phyloP scores from a whole-genome alignment of 176 grass and related monocot genomes.

The Tuctoria greenei region DNA sequence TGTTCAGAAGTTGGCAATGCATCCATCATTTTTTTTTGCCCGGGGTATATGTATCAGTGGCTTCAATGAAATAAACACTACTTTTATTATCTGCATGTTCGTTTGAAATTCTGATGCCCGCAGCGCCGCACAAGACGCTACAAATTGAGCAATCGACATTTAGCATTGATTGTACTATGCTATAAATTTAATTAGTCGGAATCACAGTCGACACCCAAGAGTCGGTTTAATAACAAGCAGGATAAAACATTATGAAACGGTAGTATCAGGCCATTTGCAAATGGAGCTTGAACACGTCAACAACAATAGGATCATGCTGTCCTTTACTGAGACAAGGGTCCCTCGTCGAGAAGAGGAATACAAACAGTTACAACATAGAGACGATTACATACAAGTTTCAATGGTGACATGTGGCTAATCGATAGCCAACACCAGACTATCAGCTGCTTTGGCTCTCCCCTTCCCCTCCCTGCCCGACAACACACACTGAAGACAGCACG shows the following conservation, averaged over 20 bases:
- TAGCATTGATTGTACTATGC: background rate
- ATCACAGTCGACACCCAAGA: background rate
- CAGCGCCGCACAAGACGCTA: too few species aligned
- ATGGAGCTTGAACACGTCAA: background rate
- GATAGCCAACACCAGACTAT: background rate
- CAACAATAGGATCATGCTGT: background rate
- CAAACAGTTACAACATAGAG: background rate
- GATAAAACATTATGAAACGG: background rate
- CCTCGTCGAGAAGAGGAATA: background rate
- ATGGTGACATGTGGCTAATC: background rate
- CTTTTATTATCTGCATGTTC: background rate
- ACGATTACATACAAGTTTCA: conserved; percentile 27
- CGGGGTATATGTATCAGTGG: background rate
- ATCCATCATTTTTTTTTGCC: background rate
- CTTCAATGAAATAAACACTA: background rate
- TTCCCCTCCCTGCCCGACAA: conserved; percentile 33
- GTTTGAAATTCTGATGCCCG: background rate
- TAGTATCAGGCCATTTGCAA: background rate
- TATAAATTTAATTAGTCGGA: background rate
- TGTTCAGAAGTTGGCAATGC: conserved; percentile 22
- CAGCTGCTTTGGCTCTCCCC: conserved; percentile 33
- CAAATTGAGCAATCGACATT: background rate
- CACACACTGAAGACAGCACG: conserved; percentile 54
- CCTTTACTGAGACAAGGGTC: background rate
- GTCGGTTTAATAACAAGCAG: background rate